Evolutionary conservation across 768 basidiomycete genomes (phyloP), one percentile per base, ranked within the genome.

Genomic region (Boletus sp.): DNA sequence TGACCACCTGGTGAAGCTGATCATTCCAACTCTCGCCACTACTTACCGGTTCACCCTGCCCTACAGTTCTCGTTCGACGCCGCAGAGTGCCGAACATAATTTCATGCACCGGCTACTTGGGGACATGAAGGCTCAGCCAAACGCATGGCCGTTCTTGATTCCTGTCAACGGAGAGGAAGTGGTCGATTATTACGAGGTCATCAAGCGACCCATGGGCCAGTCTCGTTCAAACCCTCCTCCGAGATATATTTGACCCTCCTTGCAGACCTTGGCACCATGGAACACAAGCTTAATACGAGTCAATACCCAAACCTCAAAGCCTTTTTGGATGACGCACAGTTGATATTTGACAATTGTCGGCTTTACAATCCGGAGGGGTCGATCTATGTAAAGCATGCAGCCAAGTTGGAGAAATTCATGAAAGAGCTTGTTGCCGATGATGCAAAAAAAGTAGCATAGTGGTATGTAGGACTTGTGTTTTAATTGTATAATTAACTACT

Each of bases 131-230:
- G 80, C 77, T 29, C 88, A 94, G 65, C 79, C 87, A 9, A 79
- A 82, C 38, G 83, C 90, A 1, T 99, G 97, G 95, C 83, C 97
- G 7, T 99, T 98, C 73, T 73, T 77, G 30, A 69, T 78, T 49
- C 93, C 97, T 4, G 95, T 98, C 41, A 85, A 87, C 59, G 75
- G 70, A 3, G 82, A 83, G 7, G 88, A 93, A 55, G 95, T 95
- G 7, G 70, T 79, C 7, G 95, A 98, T 66, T 99, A 99, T 64
- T 89, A 92, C 70, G 87, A 92, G 21, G 83, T 94, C 45, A 85
- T 98, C 66, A 86, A 84, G 62, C 74, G 84, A 53, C 97, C 97
- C 3, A 98, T 98, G 95, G 94, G 93, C 93, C 60, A 54, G 84
- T 77, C 53, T 21, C 54, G 25, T 50, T 39, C 10, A 23, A 27